A percentile compares a stretch with the other conserved stretches of the same genome.
Evolutionary conservation across 352 stramenopile species (phyloP).

Genomic region (Phytophthora fragariaefolia): DNA sequence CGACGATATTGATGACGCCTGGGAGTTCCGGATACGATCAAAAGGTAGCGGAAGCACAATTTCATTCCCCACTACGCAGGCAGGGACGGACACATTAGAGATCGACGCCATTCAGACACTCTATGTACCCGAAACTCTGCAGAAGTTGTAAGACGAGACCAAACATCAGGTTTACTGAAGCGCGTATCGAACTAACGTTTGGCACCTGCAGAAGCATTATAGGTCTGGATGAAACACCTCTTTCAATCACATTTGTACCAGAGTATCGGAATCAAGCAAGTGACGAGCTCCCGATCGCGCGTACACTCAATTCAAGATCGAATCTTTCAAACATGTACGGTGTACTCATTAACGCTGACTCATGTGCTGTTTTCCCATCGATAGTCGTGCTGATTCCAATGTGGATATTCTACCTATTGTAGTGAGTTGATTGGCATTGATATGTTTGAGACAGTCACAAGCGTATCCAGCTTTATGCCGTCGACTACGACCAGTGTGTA

Average conservation of each 20-base stretch:
- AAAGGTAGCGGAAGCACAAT: constrained; percentile 8
- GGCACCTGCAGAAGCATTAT: constrained; percentile 26
- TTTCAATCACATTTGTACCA: constrained; percentile 33
- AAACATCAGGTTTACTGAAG: background rate
- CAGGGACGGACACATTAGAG: constrained; percentile 22
- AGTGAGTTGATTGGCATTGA: constrained; percentile 38
- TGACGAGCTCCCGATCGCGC: constrained; percentile 23
- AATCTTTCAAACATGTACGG: constrained; percentile 30
- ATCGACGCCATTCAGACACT: constrained; percentile 41
- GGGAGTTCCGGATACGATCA: constrained; percentile 31
- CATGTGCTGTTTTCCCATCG: too few relatives aligned
- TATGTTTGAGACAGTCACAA: constrained; percentile 26
- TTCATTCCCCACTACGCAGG: constrained; percentile 16
- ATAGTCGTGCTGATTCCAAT: too few relatives aligned
- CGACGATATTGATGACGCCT: constrained; percentile 10
- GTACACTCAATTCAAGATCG: constrained; percentile 15
- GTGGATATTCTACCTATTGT: background rate
- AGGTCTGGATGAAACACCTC: constrained; percentile 21
- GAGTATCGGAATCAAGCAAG: constrained; percentile 32
- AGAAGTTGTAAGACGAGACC: constrained; percentile 31
- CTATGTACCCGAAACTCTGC: constrained; percentile 27
- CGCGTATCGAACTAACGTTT: constrained; percentile 9
- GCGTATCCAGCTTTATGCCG: constrained; percentile 27
- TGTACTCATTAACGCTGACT: background rate
- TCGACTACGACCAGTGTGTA: constrained; percentile 32